Evolutionary conservation across 106 monocot species (phyloP).

Genomic region (Platanthera guangdongensis): DNA sequence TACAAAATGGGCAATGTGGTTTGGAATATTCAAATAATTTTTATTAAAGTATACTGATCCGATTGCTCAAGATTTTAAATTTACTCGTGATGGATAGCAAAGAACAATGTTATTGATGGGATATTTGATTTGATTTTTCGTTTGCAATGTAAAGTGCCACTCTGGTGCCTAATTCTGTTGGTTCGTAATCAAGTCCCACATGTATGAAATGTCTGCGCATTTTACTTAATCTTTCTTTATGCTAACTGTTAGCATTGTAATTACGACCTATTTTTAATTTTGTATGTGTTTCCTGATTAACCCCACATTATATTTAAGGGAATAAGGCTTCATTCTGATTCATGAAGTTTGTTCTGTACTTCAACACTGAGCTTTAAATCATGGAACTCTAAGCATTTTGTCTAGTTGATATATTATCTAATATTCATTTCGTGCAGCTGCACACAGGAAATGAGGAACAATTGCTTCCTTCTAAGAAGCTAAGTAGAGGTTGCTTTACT

Average conservation of each 20-base stretch:
- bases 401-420: neutral
- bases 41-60: neutral
- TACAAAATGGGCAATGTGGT: neutral
- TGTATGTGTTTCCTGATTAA: no score
- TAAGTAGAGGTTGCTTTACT: conserved; percentile 33
- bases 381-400: neutral
- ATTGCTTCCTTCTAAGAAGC: conserved; percentile 30
- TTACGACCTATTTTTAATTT: no score
- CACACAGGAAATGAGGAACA: conserved; percentile 3
- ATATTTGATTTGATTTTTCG: no score
- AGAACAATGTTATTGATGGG: neutral
- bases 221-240: neutral
- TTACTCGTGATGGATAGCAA: neutral
- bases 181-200: neutral
- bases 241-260: neutral
- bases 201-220: neutral
- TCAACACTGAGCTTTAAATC: neutral
- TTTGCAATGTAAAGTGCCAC: neutral
- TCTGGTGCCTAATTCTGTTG: neutral
- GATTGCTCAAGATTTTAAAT: neutral
- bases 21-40: neutral
- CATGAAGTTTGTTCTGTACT: no score
- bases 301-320: no score
- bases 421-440: neutral
- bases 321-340: no score